These are phyloP conservation scores for Malassezia caprae DNA, from an alignment of 1,284 basidiomycete genomes.

Conservation along the genomic window DNA sequence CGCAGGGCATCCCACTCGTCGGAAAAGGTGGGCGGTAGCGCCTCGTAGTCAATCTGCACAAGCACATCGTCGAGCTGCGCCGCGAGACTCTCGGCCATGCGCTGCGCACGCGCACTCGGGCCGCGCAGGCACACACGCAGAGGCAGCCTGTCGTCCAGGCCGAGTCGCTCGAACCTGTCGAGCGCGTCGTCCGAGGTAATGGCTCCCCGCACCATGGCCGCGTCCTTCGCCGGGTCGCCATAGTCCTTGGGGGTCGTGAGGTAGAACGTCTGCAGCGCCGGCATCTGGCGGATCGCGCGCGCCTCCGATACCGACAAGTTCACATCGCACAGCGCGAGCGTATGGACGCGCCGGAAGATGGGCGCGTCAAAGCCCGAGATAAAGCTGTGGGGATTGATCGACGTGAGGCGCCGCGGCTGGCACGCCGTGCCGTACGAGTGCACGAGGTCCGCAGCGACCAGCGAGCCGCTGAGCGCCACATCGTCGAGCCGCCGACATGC, in stretches of 20 bases:
- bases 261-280: slow-evolving; percentile 27
- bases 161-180: neutral
- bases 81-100: neutral
- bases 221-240: slow-evolving; percentile 29
- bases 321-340: slow-evolving; percentile 33
- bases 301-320: slow-evolving; percentile 40
- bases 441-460: slow-evolving; percentile 30
- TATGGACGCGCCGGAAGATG: slow-evolving; percentile 33
- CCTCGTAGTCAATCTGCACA: neutral
- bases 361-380: slow-evolving; percentile 38
- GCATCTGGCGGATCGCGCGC: slow-evolving; percentile 33
- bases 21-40: slow-evolving; percentile 7
- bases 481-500: slow-evolving; percentile 34
- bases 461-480: slow-evolving; percentile 36
- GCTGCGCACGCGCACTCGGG: neutral
- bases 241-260: slow-evolving; percentile 40
- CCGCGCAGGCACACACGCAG: neutral
- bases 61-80: neutral
- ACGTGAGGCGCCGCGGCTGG: slow-evolving; percentile 33
- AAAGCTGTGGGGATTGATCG: slow-evolving; percentile 44
- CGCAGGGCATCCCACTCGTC: slow-evolving; percentile 41
- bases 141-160: neutral
- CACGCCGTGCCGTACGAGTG: slow-evolving; percentile 40
- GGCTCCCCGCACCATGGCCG: slow-evolving; percentile 23
- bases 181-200: slow-evolving; percentile 11